These are phyloP conservation scores for Myrmaecium sp. DNA, from an alignment of 2,329 filamentous ascomycete genomes.

Conservation along the genomic window DNA sequence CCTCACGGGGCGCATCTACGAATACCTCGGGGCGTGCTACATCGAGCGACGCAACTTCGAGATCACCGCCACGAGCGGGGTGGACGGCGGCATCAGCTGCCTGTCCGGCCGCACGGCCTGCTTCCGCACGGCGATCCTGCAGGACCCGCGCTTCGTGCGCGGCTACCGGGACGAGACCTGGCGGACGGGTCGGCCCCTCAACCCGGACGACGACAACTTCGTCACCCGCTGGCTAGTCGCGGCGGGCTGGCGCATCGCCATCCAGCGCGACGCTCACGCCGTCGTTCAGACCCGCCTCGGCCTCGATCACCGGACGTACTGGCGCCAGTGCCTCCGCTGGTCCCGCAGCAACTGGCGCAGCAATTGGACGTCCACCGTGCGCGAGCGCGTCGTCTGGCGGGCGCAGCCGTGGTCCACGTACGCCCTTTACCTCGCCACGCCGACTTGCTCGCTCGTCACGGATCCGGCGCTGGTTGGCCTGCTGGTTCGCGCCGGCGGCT, in stretches of 20 bases:
- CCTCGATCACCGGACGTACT: constrained; percentile 6
- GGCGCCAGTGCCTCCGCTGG: constrained; percentile 12
- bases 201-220: constrained; percentile 24
- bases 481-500: too few relatives aligned
- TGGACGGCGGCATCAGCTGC: constrained; percentile 17
- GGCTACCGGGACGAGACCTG: constrained; percentile 10
- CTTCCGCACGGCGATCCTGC: constrained; percentile 11
- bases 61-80: constrained; percentile 12
- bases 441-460: too few relatives aligned
- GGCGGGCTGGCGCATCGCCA: constrained; percentile 30
- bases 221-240: constrained; percentile 35
- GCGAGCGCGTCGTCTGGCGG: constrained; percentile 21
- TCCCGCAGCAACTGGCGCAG: constrained; percentile 3
- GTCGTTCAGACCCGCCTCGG: constrained; percentile 32
- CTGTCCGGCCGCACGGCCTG: constrained; percentile 15
- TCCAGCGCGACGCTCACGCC: constrained; percentile 34
- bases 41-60: constrained; percentile 19
- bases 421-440: constrained; percentile 37
- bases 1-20: constrained; percentile 7
- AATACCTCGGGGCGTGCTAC: constrained; percentile 12
- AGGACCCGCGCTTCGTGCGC: constrained; percentile 8
- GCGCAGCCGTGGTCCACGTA: constrained; percentile 36
- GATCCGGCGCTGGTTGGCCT: too few relatives aligned
- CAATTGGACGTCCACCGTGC: constrained; percentile 11
- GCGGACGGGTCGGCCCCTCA: constrained; percentile 8